phyloP scores from a whole-genome alignment of 2,329 filamentous ascomycete species.

The Ophiocordyceps robertsii region DNA sequence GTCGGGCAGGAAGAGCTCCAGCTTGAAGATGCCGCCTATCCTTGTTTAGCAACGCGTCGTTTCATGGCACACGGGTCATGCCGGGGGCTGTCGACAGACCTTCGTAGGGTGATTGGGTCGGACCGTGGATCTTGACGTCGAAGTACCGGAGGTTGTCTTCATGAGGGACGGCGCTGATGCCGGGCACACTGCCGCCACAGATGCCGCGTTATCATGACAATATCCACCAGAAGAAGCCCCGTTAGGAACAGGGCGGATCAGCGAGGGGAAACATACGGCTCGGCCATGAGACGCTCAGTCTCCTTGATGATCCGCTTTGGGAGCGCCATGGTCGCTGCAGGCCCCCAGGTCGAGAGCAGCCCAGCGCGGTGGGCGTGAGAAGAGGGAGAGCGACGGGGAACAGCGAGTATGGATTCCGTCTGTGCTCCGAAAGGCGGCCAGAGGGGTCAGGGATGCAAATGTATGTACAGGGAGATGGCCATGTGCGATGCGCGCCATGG shows the following conservation, averaged over 20 bases:
- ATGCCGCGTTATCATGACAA: slow-evolving; percentile 6
- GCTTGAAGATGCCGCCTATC: slow-evolving; percentile 73
- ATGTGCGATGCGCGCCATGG: no score
- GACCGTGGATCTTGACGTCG: slow-evolving; percentile 91
- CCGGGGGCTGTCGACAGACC: slow-evolving; percentile 33
- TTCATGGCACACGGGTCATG: neutral
- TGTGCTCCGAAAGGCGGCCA: neutral
- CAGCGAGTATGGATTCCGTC: neutral
- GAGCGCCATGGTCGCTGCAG: slow-evolving; percentile 46
- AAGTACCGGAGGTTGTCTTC: slow-evolving; percentile 98
- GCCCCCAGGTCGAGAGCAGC: neutral
- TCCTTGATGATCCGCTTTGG: slow-evolving; percentile 98
- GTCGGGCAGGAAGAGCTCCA: slow-evolving; percentile 93
- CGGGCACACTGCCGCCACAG: slow-evolving; percentile 56
- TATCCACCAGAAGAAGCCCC: neutral
- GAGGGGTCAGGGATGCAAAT: neutral
- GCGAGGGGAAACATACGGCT: slow-evolving; percentile 57
- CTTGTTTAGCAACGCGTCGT: neutral
- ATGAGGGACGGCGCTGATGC: slow-evolving; percentile 90
- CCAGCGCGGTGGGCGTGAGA: neutral
- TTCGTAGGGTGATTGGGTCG: slow-evolving; percentile 86
- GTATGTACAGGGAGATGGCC: no score
- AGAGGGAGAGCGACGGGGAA: neutral
- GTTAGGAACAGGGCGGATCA: no score
- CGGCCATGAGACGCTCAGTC: slow-evolving; percentile 90